Evolutionary conservation across 768 basidiomycete species (phyloP), one percentile per base, ranked within the genome.

Genomic region (Lyophyllum semitale): DNA sequence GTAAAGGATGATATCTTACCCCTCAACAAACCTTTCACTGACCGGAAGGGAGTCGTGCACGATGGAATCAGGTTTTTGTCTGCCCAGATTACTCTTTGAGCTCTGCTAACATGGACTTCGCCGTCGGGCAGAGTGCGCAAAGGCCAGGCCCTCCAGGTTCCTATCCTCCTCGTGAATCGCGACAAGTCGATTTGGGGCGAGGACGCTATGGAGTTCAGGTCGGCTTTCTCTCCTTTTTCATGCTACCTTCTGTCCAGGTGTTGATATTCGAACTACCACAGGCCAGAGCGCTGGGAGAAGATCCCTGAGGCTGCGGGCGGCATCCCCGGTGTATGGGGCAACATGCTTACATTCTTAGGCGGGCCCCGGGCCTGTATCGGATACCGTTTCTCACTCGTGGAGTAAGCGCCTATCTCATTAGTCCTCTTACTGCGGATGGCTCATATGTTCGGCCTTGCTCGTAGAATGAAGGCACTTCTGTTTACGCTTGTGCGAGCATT

Each of bases 261-360:
- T 35, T 35, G 12, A 30, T n/a, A 26, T 80, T 79, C 70, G 20
- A 26, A 13, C 8, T 18, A 2, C 15, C 4, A 20, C 55, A 88
- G 84, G 59, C 88, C 88, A 0, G 87, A 89, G 59, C 75, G 87
- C 0, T 90, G 88, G 88, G 64, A 71, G 13, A 61, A 71, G 2
- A 30, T 74, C 8, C 84, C 0, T n/a, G n/a, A n/a, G n/a, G n/a
- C n/a, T n/a, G n/a, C n/a, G n/a, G n/a, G n/a, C n/a, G n/a, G n/a
- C n/a, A 69, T 88, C 22, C 88, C 88, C 6, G 83, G 85, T 6
- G 74, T 88, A 0, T 87, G 81, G 79, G 76, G 80, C 7, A 78
- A 85, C 60, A 62, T 83, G 57, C 63, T 88, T 32, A 78, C 82
- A 0, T 90, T 90, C 75, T 59, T 85, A 2, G 84, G 84, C 30